These are phyloP conservation scores for Colletotrichum tofieldiae DNA, from an alignment of 2,329 filamentous ascomycete species.

Conservation along the genomic window DNA sequence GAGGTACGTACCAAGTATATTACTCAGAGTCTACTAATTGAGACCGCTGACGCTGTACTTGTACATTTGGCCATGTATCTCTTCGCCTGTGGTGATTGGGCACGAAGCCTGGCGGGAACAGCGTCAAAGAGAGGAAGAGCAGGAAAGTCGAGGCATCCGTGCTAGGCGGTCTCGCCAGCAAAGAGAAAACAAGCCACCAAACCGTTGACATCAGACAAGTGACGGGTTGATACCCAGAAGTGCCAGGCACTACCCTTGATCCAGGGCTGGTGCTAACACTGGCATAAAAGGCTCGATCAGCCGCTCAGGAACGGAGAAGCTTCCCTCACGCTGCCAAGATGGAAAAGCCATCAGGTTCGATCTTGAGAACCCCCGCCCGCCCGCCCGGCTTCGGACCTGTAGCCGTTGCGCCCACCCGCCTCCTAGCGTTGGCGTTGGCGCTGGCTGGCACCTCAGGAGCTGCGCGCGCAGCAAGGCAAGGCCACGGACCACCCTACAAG, in stretches of 20 bases:
- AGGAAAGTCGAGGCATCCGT: not conserved
- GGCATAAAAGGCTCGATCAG: not conserved
- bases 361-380: not conserved
- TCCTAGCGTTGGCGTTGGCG: constrained; percentile 10
- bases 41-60: not conserved
- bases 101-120: not conserved
- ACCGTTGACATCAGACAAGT: not conserved
- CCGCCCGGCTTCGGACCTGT: not conserved
- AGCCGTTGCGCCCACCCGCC: constrained; percentile 14
- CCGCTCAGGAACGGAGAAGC: not conserved
- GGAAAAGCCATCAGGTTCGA: not conserved
- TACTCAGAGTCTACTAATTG: not conserved
- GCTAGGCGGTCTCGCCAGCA: too few species aligned
- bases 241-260: not conserved
- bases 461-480: constrained; percentile 5
- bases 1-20: not conserved
- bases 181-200: not conserved
- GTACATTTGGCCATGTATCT: not conserved
- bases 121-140: not conserved
- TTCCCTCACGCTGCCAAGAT: not conserved
- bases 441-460: not conserved
- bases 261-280: not conserved
- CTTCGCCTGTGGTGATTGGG: not conserved
- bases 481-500: not conserved
- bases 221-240: not conserved